Percentiles rank a stretch among this genome's conserved stretches.
These are phyloP conservation scores for Scleroderma bovista DNA, from an alignment of 768 basidiomycete genomes.

Conservation along the genomic window DNA sequence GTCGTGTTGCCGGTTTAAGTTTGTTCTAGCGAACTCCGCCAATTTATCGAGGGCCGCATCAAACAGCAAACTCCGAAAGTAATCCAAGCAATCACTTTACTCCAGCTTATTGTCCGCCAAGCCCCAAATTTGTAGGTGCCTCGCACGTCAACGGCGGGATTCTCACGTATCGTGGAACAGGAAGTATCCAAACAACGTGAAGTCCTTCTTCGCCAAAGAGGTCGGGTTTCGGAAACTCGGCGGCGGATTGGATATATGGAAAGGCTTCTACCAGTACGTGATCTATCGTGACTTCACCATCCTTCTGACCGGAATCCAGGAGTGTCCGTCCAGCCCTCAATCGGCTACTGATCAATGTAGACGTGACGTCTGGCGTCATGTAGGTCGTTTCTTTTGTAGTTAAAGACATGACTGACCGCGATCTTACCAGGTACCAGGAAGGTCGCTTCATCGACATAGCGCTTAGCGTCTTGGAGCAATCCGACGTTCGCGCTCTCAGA, in stretches of 20 bases:
- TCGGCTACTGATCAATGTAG: slow-evolving; percentile 40
- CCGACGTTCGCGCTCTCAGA: slow-evolving; percentile 26
- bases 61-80: slow-evolving; percentile 24
- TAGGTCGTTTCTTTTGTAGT: slow-evolving; percentile 16
- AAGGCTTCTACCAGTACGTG: slow-evolving; percentile 49
- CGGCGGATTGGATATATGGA: slow-evolving; percentile 38
- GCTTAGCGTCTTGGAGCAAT: slow-evolving; percentile 21
- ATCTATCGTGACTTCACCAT: background rate
- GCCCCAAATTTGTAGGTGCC: slow-evolving; percentile 38
- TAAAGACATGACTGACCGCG: background rate
- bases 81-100: slow-evolving; percentile 37
- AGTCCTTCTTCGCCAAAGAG: slow-evolving; percentile 38
- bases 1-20: background rate
- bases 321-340: slow-evolving; percentile 41
- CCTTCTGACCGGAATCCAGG: slow-evolving; percentile 19
- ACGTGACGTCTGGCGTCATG: slow-evolving; percentile 43
- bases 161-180: slow-evolving; percentile 18
- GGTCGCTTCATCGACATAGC: slow-evolving; percentile 26
- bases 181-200: slow-evolving; percentile 40
- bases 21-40: slow-evolving; percentile 18
- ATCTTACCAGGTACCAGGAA: slow-evolving; percentile 19
- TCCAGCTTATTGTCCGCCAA: slow-evolving; percentile 47
- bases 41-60: slow-evolving; percentile 19
- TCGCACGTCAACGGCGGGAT: background rate
- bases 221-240: slow-evolving; percentile 23